A percentile compares a stretch with the other conserved stretches of the same genome.
Evolutionary conservation across 2,329 filamentous ascomycete genomes (phyloP).

Genomic region (Fulvia fulva): DNA sequence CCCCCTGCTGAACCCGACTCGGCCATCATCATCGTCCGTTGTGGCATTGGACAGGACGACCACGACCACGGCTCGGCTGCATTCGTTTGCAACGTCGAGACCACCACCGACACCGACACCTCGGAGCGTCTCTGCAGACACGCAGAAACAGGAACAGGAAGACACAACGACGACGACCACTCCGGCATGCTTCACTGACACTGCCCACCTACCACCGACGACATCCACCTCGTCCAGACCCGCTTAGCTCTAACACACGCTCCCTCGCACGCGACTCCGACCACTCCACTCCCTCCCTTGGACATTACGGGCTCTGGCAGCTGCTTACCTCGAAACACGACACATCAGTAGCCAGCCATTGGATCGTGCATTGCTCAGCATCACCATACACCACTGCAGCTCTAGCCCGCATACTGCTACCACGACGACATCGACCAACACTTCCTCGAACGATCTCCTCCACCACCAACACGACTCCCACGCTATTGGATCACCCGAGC

Average conservation of each 20-base stretch:
- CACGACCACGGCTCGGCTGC: slow-evolving; percentile 2
- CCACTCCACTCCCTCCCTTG: background rate
- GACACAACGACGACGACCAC: background rate
- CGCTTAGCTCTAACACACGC: background rate
- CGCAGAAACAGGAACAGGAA: background rate
- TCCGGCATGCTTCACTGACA: slow-evolving; percentile 3
- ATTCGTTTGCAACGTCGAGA: slow-evolving; percentile 6
- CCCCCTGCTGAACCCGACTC: background rate
- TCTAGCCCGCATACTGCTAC: background rate
- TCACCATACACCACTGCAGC: slow-evolving; percentile 3
- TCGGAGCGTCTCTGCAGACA: too few species aligned
- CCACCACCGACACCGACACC: too few species aligned
- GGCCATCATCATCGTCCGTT: background rate
- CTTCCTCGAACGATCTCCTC: slow-evolving; percentile 1
- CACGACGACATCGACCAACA: slow-evolving; percentile 1
- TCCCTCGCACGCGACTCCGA: background rate
- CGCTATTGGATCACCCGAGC: slow-evolving; percentile 1
- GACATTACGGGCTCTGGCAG: background rate
- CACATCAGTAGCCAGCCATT: background rate
- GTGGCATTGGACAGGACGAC: background rate
- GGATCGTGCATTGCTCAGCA: background rate
- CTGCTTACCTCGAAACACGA: background rate
- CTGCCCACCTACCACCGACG: background rate
- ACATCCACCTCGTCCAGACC: background rate
- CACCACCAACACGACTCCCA: background rate